phyloP scores from a whole-genome alignment of 129 eudicot species.

The Pseudognaphalium luteoalbum region DNA sequence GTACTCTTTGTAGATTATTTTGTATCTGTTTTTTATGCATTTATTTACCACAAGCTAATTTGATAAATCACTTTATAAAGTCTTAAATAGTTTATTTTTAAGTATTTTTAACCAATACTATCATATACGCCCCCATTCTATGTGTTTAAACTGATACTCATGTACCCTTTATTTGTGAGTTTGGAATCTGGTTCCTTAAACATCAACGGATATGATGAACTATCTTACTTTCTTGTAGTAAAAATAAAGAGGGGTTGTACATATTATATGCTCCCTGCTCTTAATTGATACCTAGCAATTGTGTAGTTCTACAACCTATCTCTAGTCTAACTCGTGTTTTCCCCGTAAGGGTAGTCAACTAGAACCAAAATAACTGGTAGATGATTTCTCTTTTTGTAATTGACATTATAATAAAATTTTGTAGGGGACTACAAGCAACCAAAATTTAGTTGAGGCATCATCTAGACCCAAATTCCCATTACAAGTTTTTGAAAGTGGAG shows the following conservation, averaged over 20 bases:
- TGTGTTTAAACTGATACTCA: not conserved
- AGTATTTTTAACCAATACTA: not conserved
- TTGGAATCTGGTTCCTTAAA: not conserved
- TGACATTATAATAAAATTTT: not conserved
- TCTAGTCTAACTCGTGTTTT: not conserved
- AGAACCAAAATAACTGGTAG: slow-evolving; percentile 2
- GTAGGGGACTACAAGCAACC: slow-evolving; percentile 46
- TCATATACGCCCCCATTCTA: not conserved
- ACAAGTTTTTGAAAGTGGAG: slow-evolving; percentile 51
- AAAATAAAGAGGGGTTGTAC: not conserved
- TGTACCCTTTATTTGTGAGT: not conserved
- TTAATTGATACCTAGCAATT: not conserved
- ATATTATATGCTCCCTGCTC: not conserved
- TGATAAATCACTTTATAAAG: not conserved
- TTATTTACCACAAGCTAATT: not conserved
- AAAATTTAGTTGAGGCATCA: slow-evolving; percentile 28
- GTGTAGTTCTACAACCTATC: not conserved
- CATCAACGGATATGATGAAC: not conserved
- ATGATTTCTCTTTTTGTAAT: not conserved
- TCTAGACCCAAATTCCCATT: slow-evolving; percentile 35
- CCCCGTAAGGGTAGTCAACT: not conserved
- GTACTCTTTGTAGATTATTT: not conserved
- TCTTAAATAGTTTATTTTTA: too few relatives aligned
- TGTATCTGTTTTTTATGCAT: not conserved
- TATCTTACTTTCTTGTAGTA: not conserved